These are phyloP conservation scores for Gigaspora rosea DNA, from an alignment of 192 early-diverging fungal genomes.

Conservation along the genomic window DNA sequence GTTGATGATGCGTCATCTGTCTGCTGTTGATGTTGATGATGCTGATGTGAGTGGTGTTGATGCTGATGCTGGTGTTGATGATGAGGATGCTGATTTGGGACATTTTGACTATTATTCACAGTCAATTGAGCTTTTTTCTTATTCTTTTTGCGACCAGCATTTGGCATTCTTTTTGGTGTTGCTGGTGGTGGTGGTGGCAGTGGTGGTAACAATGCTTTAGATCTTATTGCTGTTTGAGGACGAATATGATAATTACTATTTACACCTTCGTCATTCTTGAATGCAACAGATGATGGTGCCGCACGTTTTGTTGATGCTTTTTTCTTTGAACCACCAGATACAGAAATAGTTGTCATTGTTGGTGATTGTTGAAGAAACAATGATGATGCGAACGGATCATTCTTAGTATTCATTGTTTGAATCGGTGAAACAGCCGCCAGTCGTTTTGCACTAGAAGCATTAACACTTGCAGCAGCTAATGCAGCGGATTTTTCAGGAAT, in stretches of 20 bases:
- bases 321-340: slow-evolving; percentile 11
- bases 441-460: slow-evolving; percentile 29
- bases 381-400: slow-evolving; percentile 30
- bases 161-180: slow-evolving; percentile 24
- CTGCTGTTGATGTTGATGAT: slow-evolving; percentile 6
- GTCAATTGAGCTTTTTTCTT: slow-evolving; percentile 23
- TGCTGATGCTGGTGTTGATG: slow-evolving; percentile 10
- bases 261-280: slow-evolving; percentile 12
- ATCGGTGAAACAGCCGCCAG: slow-evolving; percentile 29
- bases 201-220: slow-evolving; percentile 10
- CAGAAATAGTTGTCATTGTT: neutral
- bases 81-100: slow-evolving; percentile 11
- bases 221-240: neutral
- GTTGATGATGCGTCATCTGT: slow-evolving; percentile 30
- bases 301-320: slow-evolving; percentile 32
- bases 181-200: neutral
- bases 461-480: slow-evolving; percentile 22
- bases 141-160: slow-evolving; percentile 32
- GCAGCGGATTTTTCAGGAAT: slow-evolving; percentile 25
- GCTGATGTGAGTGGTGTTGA: slow-evolving; percentile 2
- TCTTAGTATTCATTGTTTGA: slow-evolving; percentile 31
- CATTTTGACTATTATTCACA: slow-evolving; percentile 6
- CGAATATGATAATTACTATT: slow-evolving; percentile 14
- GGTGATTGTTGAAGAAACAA: slow-evolving; percentile 3
- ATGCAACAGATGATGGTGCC: slow-evolving; percentile 18